Evolutionary conservation across 352 stramenopile genomes (phyloP).

Genomic region (Globisporangium splendens): DNA sequence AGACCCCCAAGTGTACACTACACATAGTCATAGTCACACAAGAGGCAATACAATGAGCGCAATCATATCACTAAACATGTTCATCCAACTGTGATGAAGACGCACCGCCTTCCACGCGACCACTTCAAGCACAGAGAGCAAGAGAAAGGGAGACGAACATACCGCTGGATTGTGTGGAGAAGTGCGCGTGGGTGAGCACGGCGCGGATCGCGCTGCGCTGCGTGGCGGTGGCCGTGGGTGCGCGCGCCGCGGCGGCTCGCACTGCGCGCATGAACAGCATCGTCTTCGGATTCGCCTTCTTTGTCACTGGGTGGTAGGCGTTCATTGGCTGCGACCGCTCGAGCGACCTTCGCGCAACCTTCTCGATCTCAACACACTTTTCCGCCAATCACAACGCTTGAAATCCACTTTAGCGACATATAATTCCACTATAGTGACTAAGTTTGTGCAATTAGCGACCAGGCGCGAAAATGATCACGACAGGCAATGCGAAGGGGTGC

Average conservation of each 20-base stretch:
- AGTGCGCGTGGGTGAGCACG: conserved; percentile 20
- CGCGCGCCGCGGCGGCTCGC: conserved; percentile 17
- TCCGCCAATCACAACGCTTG: background rate
- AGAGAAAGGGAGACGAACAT: conserved; percentile 8
- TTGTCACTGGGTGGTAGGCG: conserved; percentile 2
- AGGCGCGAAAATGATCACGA: conserved; percentile 24
- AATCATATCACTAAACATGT: too few species aligned
- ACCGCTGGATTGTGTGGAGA: conserved; percentile 70
- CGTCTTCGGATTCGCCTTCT: conserved; percentile 21
- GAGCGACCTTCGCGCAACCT: conserved; percentile 27
- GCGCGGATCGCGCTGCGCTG: conserved; percentile 18
- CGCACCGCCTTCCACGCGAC: background rate
- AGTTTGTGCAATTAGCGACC: background rate
- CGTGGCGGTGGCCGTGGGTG: conserved; percentile 14
- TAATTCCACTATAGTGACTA: background rate
- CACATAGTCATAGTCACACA: background rate
- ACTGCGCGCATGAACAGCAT: conserved; percentile 51
- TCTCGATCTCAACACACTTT: background rate
- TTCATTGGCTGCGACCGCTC: conserved; percentile 6
- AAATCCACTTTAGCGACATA: background rate
- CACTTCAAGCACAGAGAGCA: background rate
- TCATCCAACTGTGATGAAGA: too few species aligned
- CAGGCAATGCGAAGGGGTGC: conserved; percentile 35
- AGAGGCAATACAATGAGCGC: background rate
- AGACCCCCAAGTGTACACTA: conserved; percentile 84